Base-by-base conservation (phyloP, 2,329 filamentous ascomycete species). In the Aspergillus puulaauensis region DNA sequence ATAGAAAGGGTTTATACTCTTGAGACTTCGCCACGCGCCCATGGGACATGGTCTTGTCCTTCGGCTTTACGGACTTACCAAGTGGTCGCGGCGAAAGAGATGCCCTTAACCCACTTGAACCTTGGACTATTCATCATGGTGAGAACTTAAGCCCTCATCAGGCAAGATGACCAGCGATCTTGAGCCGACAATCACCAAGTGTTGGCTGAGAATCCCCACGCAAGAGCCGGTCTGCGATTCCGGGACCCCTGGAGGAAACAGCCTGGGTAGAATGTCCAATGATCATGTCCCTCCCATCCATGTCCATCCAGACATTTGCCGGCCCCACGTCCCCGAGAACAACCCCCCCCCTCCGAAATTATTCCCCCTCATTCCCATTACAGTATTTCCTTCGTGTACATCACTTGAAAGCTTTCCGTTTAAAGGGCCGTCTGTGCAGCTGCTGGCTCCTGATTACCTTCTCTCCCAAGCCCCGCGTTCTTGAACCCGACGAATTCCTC, bases 301-400 rank as follows among this genome's bases (percentile, higher is more conserved):
- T 54, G 23, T 41, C 44, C 27, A 23, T 45, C 41, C 40, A 35
- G 8, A 40, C 14, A 40, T 31, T n/a, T 54, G 43, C 44, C 52
- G 44, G 43, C 52, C 52, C 52, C 52, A 54, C 52, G 40, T 61
- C 58, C 52, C 52, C 45, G 31, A 55, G 17, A 31, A 31, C 27
- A 9, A 31, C 23, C 3, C 27, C 27, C 44, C 56, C 23, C 37
- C 54, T 19, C 39, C 56, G 59, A 59, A 54, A 31, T 55, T 48
- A 39, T 33, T 45, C 50, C 53, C 58, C 59, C 61, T 63, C 61
- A 61, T 53, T 50, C 27, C 27, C 27, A 9, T 11, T 11, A 11
- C 9, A 21, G 21, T 31, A 31, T 8, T 27, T 27, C 24, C 27
- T 31, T 31, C 27, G 27, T 31, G 27, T 9, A 31, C 27, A 31